phyloP scores from a whole-genome alignment of 2,329 filamentous ascomycete species.

The Clarireedia homoeocarpa region DNA sequence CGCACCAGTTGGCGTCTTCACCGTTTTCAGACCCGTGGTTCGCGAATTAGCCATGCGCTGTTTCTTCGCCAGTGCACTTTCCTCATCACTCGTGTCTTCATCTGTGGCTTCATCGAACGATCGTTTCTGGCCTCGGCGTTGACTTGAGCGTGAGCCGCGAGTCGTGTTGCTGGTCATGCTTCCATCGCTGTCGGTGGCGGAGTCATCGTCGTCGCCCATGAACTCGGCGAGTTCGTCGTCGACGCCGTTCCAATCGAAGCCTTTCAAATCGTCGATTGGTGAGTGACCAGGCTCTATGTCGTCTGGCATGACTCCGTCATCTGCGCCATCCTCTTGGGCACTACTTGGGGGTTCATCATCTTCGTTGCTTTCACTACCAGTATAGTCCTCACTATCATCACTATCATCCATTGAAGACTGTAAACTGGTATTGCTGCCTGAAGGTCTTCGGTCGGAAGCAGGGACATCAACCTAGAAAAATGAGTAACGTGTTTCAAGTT shows the following conservation, averaged over 20 bases:
- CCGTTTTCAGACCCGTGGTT: slow-evolving; percentile 40
- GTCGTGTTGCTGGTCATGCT: slow-evolving; percentile 16
- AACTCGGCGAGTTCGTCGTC: slow-evolving; percentile 74
- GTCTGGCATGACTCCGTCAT: slow-evolving; percentile 42
- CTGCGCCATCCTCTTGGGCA: slow-evolving; percentile 31
- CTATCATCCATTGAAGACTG: slow-evolving; percentile 36
- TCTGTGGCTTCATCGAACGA: slow-evolving; percentile 30
- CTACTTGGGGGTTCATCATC: slow-evolving; percentile 23
- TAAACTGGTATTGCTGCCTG: slow-evolving; percentile 37
- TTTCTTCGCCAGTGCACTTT: slow-evolving; percentile 42
- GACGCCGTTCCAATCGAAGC: slow-evolving; percentile 54
- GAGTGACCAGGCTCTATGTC: slow-evolving; percentile 43
- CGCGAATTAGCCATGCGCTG: slow-evolving; percentile 40
- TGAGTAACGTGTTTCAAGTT: neutral
- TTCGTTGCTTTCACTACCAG: slow-evolving; percentile 32
- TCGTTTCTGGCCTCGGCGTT: slow-evolving; percentile 24
- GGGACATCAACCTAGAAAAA: slow-evolving; percentile 53
- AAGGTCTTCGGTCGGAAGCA: slow-evolving; percentile 46
- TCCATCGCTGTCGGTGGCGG: slow-evolving; percentile 36
- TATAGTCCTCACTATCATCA: slow-evolving; percentile 30
- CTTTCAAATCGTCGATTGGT: slow-evolving; percentile 48
- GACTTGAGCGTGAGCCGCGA: slow-evolving; percentile 18
- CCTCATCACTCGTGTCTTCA: slow-evolving; percentile 42
- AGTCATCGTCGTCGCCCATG: slow-evolving; percentile 47
- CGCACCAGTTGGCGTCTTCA: slow-evolving; percentile 35